Base-by-base conservation (phyloP, 345 rosid species). In the Boechera retrofracta region DNA sequence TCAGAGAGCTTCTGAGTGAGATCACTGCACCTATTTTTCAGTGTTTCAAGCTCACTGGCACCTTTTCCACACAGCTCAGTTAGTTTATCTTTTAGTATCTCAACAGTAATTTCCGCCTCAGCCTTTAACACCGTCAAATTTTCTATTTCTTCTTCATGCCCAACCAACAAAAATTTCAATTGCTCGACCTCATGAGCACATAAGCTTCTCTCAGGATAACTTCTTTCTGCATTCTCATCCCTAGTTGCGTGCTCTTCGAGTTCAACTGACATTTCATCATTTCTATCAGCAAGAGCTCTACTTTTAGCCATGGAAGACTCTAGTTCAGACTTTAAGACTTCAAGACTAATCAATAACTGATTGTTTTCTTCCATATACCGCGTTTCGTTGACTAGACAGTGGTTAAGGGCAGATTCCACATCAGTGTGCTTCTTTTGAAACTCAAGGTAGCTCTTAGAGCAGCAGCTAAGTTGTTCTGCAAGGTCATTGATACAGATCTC, bases 1-100 rank as follows among this genome's bases (percentile, higher is more conserved):
- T 85, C 93, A 64, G 97, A 88, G 42, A 94, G 93, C 83, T 71
- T 92, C 77, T 73, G 87, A 9, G 82, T 72, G 77, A 94, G 92
- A 80, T 85, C 97, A 76, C 70, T 57, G 49, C 85, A 85, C 83
- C 83, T 84, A 60, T 80, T 79, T 79, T 76, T 86, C 83, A 88
- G 75, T 74, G 62, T 72, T 52, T 61, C 41, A 24, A 84, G 73
- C 80, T 85, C 92, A 80, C 69, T 83, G 21, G 54, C 81, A 66
- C 82, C 64, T 63, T 82, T 82, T 76, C 69, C 65, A 70, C 77
- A 48, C 58, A 82, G 83, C 85, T 88, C 98, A 67, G 80, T 73
- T 71, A 89, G 56, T 73, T 87, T 86, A 39, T 77, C 91, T 76
- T 82, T 76, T 36, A 95, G 87, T 33, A 92, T 67, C 52, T 83